Percentiles rank a stretch among this genome's conserved stretches.
Conservation (phyloP, 202 grass and related monocot species). For the Carex arenaria region DNA sequence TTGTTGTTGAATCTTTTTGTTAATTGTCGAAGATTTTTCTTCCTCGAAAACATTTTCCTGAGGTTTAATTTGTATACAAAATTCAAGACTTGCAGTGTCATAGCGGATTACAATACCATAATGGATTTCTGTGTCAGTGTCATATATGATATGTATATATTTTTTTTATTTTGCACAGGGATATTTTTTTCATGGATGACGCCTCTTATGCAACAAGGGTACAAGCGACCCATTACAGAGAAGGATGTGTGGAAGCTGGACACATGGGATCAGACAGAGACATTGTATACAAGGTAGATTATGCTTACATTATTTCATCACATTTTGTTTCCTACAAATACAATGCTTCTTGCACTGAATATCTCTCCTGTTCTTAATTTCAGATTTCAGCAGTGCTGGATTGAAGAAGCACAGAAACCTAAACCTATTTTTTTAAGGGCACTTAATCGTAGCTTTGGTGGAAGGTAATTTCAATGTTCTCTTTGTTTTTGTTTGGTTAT, state of each 20-base stretch:
- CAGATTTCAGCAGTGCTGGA: constrained; percentile 89
- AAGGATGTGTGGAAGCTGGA: constrained; percentile 99
- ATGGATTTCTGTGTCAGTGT: too few relatives aligned
- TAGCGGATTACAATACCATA: neutral
- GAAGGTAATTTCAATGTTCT: constrained; percentile 42
- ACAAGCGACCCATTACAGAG: constrained; percentile 62
- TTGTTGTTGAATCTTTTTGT: constrained; percentile 1
- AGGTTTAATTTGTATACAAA: neutral
- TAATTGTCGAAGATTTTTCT: neutral
- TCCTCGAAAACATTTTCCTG: constrained; percentile 7
- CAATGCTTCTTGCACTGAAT: constrained; percentile 16
- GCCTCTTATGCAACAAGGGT: constrained; percentile 95
- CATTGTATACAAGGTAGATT: constrained; percentile 69
- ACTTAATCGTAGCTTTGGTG: constrained; percentile 77
- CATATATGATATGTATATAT: neutral
- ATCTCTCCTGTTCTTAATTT: constrained; percentile 15
- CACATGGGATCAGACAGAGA: constrained; percentile 89
- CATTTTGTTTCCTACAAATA: neutral
- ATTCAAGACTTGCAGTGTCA: neutral
- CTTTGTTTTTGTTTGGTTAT: constrained; percentile 16
- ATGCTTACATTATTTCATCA: constrained; percentile 23
- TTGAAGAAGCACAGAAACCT: constrained; percentile 58
- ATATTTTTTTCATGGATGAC: constrained; percentile 98
- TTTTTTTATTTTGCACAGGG: constrained; percentile 35
- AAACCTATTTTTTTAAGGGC: constrained; percentile 90